A percentile compares a stretch with the other conserved stretches of the same genome.
Conservation (phyloP, 1,139 yeast species). For the Saccharomyces pastorianus region DNA sequence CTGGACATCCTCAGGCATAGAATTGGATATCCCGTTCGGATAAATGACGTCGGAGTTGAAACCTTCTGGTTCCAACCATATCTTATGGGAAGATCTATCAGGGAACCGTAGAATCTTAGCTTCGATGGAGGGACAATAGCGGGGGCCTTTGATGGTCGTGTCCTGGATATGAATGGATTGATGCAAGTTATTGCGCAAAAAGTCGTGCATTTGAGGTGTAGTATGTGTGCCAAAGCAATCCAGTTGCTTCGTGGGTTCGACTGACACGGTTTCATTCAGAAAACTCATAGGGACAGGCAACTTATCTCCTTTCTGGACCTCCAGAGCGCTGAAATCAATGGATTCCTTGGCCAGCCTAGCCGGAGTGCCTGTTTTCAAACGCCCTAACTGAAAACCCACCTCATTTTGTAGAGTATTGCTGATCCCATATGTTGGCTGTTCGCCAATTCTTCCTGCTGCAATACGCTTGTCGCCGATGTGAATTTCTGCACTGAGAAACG, state of each 20-base stretch:
- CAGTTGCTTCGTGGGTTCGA: slow-evolving; percentile 48
- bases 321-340: slow-evolving; percentile 55
- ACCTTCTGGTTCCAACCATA: slow-evolving; percentile 98
- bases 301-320: slow-evolving; percentile 67
- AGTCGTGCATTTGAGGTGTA: slow-evolving; percentile 62
- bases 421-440: slow-evolving; percentile 82
- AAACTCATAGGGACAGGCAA: slow-evolving; percentile 89
- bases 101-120: slow-evolving; percentile 77
- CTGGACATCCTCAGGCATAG: slow-evolving; percentile 95
- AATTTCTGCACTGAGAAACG: slow-evolving; percentile 88
- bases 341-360: slow-evolving; percentile 71
- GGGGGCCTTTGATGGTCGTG: slow-evolving; percentile 81
- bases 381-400: slow-evolving; percentile 77
- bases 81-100: slow-evolving; percentile 64
- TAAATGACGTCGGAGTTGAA: slow-evolving; percentile 74
- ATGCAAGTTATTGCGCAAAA: slow-evolving; percentile 62
- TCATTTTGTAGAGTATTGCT: slow-evolving; percentile 58
- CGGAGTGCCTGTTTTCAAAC: slow-evolving; percentile 96
- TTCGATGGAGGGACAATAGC: slow-evolving; percentile 96
- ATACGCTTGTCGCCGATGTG: slow-evolving; percentile 74
- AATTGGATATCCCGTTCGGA: slow-evolving; percentile 93
- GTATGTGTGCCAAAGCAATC: slow-evolving; percentile 75
- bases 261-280: slow-evolving; percentile 54
- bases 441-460: slow-evolving; percentile 94
- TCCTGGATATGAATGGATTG: slow-evolving; percentile 86